Conservation (phyloP, 139 green algal species). For the Chlamydomonas sp. region DNA sequence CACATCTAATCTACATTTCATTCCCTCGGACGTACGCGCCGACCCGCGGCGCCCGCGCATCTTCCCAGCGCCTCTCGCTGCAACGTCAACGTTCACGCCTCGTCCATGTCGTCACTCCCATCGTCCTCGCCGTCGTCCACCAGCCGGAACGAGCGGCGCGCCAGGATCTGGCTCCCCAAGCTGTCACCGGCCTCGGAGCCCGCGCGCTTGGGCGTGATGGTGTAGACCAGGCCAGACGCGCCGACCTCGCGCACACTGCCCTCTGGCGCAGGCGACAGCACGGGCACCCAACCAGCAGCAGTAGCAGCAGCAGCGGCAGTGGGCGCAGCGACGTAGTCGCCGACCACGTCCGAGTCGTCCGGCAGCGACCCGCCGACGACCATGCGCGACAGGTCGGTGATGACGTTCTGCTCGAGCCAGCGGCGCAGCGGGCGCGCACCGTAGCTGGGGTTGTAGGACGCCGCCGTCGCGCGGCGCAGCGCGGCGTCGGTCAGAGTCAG, state of each 20-base stretch:
- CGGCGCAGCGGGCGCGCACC: constrained; percentile 68
- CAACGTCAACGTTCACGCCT: no score
- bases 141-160: no score
- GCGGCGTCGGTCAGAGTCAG: constrained; percentile 46
- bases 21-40: no score
- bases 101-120: no score
- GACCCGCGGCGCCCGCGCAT: no score
- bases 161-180: no score
- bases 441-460: constrained; percentile 42
- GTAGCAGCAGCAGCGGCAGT: not conserved
- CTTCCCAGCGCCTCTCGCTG: no score
- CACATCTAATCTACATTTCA: no score
- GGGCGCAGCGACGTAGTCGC: constrained; percentile 2
- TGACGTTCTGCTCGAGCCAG: constrained; percentile 62
- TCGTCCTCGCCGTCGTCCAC: no score
- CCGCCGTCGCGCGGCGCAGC: constrained; percentile 39
- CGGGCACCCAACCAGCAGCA: no score
- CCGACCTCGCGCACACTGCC: not conserved
- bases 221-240: constrained; percentile 1
- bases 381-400: constrained; percentile 63
- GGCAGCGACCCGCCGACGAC: constrained; percentile 47
- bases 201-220: not conserved
- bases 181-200: no score
- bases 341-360: constrained; percentile 37
- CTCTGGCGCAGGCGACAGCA: no score